A percentile compares a stretch with the other conserved stretches of the same genome.
Conservation (phyloP, 768 basidiomycete species). For the Lactifluus subvellereus region DNA sequence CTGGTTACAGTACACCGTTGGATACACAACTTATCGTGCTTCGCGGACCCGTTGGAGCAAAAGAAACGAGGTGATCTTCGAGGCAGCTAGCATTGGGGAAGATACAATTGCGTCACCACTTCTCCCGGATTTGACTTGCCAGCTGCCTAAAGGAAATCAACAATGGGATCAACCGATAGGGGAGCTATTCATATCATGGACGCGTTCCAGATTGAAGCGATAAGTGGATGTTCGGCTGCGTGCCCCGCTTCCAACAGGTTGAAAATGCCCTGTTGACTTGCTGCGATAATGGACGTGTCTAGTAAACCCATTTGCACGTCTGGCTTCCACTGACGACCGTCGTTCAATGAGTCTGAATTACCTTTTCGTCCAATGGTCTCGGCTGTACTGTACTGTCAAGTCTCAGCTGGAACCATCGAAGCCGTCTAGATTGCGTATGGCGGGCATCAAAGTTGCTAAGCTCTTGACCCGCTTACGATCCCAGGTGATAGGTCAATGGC, state of each 20-base stretch:
- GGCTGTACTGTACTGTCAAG: background rate
- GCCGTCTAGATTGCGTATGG: conserved; percentile 32
- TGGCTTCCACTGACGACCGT: background rate
- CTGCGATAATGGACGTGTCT: conserved; percentile 29
- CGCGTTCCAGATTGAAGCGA: conserved; percentile 32
- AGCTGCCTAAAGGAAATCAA: conserved; percentile 35
- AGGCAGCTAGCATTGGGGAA: conserved; percentile 37
- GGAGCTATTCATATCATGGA: conserved; percentile 31
- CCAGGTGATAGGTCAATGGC: conserved; percentile 33
- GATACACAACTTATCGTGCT: conserved; percentile 38
- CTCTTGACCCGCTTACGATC: conserved; percentile 23
- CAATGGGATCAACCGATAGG: conserved; percentile 23
- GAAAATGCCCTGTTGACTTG: background rate
- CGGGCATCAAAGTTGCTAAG: conserved; percentile 27
- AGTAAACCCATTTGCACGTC: conserved; percentile 10
- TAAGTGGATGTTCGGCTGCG: background rate
- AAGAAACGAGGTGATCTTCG: conserved; percentile 44
- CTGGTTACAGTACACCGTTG: conserved; percentile 40
- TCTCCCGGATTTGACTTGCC: background rate
- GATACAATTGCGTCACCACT: background rate
- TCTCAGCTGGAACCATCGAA: conserved; percentile 35
- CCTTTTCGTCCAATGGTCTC: background rate
- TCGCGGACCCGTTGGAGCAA: conserved; percentile 43
- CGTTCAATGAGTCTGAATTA: conserved; percentile 21
- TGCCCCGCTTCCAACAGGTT: background rate